Conservation (phyloP, 257 asterid species). For the Petrea volubilis region DNA sequence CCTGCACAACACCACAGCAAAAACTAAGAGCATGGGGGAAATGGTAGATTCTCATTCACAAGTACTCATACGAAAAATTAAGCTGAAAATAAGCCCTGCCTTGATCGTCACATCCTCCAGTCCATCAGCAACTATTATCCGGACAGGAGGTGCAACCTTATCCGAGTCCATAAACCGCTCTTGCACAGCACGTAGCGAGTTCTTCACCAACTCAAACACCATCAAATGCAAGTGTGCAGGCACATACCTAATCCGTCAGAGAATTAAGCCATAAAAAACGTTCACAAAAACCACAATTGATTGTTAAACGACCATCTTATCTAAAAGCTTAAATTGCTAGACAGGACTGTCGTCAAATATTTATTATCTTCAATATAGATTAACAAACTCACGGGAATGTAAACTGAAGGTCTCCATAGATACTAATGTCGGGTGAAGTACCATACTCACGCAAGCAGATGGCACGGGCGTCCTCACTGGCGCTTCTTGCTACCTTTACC, state of each 20-base stretch:
- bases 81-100: conserved; percentile 40
- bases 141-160: conserved; percentile 79
- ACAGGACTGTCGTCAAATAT: too few species aligned
- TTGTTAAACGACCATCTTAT: too few species aligned
- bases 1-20: conserved; percentile 38
- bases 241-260: conserved; percentile 59
- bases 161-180: conserved; percentile 80
- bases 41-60: neutral
- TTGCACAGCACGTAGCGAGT: conserved; percentile 96
- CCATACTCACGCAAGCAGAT: conserved; percentile 87
- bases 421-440: conserved; percentile 75
- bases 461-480: conserved; percentile 88
- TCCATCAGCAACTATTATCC: conserved; percentile 95
- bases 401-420: conserved; percentile 85
- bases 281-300: too few species aligned
- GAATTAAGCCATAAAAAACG: neutral
- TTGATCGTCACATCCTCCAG: conserved; percentile 94
- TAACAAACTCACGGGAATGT: conserved; percentile 74
- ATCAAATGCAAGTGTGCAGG: conserved; percentile 92
- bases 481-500: conserved; percentile 71
- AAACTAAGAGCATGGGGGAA: neutral
- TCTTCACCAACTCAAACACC: conserved; percentile 96
- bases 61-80: neutral
- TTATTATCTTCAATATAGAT: neutral
- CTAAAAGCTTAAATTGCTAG: too few species aligned